These are phyloP conservation scores for Sanguinoderma infundibulare DNA, from an alignment of 1,284 basidiomycete genomes.

Conservation along the genomic window DNA sequence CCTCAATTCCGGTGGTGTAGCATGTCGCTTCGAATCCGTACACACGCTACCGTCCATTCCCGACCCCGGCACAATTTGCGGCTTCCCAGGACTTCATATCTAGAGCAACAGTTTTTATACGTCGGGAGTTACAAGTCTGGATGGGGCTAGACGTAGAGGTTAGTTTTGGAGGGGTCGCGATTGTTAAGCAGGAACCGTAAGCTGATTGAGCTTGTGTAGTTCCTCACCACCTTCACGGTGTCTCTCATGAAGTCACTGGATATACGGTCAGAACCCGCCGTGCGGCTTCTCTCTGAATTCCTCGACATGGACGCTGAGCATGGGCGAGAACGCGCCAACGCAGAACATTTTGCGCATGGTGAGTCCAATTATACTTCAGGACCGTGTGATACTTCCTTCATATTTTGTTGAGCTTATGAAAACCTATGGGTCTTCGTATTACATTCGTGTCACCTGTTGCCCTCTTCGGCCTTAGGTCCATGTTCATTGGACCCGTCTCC, in stretches of 20 bases:
- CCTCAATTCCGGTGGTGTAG: slow-evolving; percentile 41
- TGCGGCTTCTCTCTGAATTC: slow-evolving; percentile 83
- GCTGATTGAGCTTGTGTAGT: slow-evolving; percentile 43
- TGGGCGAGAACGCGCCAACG: slow-evolving; percentile 63
- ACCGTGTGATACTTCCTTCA: background rate
- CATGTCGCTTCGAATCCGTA: slow-evolving; percentile 86
- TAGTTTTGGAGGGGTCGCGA: slow-evolving; percentile 25
- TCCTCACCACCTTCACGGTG: slow-evolving; percentile 79
- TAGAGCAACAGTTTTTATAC: slow-evolving; percentile 78
- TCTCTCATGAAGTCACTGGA: slow-evolving; percentile 88
- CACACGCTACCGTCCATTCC: slow-evolving; percentile 83
- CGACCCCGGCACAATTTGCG: slow-evolving; percentile 79
- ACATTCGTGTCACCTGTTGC: background rate
- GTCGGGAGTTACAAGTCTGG: slow-evolving; percentile 87
- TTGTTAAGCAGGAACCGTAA: background rate
- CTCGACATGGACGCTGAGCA: slow-evolving; percentile 68
- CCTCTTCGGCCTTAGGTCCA: background rate
- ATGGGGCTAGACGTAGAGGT: slow-evolving; percentile 83
- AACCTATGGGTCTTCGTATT: background rate
- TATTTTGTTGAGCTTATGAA: background rate
- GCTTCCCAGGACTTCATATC: slow-evolving; percentile 73
- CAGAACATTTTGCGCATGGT: slow-evolving; percentile 93
- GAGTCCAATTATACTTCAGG: slow-evolving; percentile 27
- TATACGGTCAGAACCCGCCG: slow-evolving; percentile 84
- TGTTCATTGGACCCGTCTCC: background rate